Percentiles rank a stretch among this genome's conserved stretches.
These are phyloP conservation scores for Rhinocladiella mackenziei DNA, from an alignment of 2,329 filamentous ascomycete genomes.

Conservation along the genomic window DNA sequence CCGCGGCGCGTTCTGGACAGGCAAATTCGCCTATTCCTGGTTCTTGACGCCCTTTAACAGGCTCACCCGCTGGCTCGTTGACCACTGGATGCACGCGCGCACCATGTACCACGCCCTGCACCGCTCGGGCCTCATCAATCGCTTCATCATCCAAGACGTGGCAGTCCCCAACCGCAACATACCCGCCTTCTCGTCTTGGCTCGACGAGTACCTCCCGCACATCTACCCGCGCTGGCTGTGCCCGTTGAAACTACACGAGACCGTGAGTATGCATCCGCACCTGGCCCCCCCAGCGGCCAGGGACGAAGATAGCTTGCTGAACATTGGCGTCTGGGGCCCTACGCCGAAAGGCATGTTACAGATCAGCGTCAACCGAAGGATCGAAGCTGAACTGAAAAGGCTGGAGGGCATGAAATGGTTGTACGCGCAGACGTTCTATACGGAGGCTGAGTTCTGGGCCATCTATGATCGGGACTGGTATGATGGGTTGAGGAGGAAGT, in stretches of 20 bases:
- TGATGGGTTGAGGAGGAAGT: slow-evolving; percentile 38
- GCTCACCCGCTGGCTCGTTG: slow-evolving; percentile 55
- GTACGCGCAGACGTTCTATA: slow-evolving; percentile 81
- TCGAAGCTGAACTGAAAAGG: slow-evolving; percentile 65
- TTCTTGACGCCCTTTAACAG: slow-evolving; percentile 59
- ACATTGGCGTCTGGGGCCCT: slow-evolving; percentile 73
- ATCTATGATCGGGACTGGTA: slow-evolving; percentile 41
- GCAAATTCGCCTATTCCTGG: slow-evolving; percentile 57
- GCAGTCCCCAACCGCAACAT: slow-evolving; percentile 53
- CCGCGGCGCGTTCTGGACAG: slow-evolving; percentile 63
- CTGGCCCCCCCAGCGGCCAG: slow-evolving; percentile 2
- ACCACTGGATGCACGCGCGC: slow-evolving; percentile 59
- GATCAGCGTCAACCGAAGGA: slow-evolving; percentile 68
- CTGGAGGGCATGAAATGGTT: slow-evolving; percentile 81
- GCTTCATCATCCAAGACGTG: slow-evolving; percentile 61
- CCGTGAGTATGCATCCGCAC: slow-evolving; percentile 21
- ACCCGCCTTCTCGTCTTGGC: slow-evolving; percentile 52
- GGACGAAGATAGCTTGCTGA: slow-evolving; percentile 40
- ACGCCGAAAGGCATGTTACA: slow-evolving; percentile 54
- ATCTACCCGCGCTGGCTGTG: slow-evolving; percentile 60
- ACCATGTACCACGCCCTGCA: slow-evolving; percentile 62
- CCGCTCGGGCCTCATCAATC: slow-evolving; percentile 51
- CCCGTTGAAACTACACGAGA: slow-evolving; percentile 37
- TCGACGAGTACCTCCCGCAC: slow-evolving; percentile 38
- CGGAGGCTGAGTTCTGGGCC: slow-evolving; percentile 50